phyloP scores from a whole-genome alignment of 306 rosid genomes.

The Dalbergia oliveri region DNA sequence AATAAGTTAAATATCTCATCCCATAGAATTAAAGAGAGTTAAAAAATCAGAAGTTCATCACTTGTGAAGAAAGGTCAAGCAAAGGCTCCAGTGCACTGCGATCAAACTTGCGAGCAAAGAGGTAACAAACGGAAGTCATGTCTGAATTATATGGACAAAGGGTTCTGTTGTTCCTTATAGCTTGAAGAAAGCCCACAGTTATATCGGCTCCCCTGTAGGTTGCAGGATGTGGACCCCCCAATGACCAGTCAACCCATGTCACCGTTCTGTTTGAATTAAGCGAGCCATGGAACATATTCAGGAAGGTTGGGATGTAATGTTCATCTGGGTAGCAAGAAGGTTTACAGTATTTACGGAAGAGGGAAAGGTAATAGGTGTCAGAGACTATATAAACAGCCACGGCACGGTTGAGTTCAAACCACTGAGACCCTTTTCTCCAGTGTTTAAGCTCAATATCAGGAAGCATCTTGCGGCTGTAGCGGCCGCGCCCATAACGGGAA shows the following conservation, averaged over 20 bases:
- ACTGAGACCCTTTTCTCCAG: conserved; percentile 94
- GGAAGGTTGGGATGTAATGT: conserved; percentile 84
- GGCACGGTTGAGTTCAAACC: conserved; percentile 79
- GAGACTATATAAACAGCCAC: conserved; percentile 66
- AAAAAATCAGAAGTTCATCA: conserved; percentile 68
- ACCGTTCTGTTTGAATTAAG: conserved; percentile 82
- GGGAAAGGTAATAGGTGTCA: conserved; percentile 65
- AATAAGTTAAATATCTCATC: conserved; percentile 25
- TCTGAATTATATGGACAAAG: conserved; percentile 78
- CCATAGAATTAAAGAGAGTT: conserved; percentile 18
- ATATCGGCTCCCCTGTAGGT: conserved; percentile 61
- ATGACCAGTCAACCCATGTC: conserved; percentile 94
- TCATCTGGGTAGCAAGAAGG: conserved; percentile 99
- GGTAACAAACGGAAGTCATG: conserved; percentile 78
- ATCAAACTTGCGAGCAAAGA: conserved; percentile 91
- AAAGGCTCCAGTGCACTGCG: conserved; percentile 70
- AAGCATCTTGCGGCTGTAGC: conserved; percentile 85
- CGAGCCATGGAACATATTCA: conserved; percentile 80
- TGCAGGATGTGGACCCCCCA: conserved; percentile 93
- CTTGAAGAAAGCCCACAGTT: conserved; percentile 63
- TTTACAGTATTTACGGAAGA: conserved; percentile 77
- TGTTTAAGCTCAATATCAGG: conserved; percentile 78
- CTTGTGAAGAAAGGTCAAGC: conserved; percentile 66
- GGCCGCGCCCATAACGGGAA: conserved; percentile 87
- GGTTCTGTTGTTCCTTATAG: conserved; percentile 72